A percentile compares a stretch with the other conserved stretches of the same genome.
These are phyloP conservation scores for Fomitopsis schrenkii DNA, from an alignment of 1,284 basidiomycete species.

Conservation along the genomic window DNA sequence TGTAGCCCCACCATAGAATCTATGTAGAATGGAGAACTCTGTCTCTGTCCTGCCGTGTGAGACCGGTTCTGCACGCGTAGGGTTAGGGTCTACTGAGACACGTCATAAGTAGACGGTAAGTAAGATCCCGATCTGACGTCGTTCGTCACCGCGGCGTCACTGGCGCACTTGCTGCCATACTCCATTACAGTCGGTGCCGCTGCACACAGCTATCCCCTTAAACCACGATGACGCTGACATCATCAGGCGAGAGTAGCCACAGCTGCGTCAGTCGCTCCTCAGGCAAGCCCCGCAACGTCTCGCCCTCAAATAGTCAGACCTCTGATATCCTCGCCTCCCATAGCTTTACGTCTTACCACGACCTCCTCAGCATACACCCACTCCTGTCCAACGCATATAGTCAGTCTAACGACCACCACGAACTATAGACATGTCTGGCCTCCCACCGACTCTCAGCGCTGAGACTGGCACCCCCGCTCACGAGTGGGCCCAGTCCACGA, in stretches of 20 bases:
- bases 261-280: background rate
- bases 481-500: conserved; percentile 28
- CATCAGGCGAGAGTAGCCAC: background rate
- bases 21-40: too few species aligned
- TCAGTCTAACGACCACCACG: background rate
- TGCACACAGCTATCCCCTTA: too few species aligned
- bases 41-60: too few species aligned
- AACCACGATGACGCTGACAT: background rate
- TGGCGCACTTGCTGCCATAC: too few species aligned
- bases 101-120: too few species aligned
- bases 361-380: background rate
- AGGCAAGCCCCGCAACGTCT: background rate
- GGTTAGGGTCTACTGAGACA: too few species aligned
- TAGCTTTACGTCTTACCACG: background rate
- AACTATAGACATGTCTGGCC: conserved; percentile 20
- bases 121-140: too few species aligned
- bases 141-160: too few species aligned
- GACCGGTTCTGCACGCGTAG: too few species aligned
- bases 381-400: background rate
- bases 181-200: too few species aligned
- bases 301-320: background rate
- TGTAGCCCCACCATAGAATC: too few species aligned
- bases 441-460: conserved; percentile 21
- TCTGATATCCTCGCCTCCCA: background rate
- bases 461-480: conserved; percentile 23